phyloP scores from a whole-genome alignment of 1,284 basidiomycete species.

The Calocybe gambosa region DNA sequence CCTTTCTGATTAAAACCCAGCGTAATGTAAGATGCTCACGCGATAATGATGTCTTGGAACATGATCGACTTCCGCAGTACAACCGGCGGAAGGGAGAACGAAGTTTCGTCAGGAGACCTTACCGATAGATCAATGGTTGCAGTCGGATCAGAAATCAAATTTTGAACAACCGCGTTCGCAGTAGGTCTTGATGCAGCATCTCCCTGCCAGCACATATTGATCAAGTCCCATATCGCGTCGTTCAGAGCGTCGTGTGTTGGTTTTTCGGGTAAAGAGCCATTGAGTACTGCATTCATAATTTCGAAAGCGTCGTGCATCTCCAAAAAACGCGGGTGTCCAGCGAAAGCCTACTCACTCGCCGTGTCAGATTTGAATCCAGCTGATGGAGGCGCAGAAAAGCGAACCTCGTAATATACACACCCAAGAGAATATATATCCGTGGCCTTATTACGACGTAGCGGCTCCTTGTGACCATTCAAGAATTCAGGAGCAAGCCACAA shows the following conservation, averaged over 20 bases:
- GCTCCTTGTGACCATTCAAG: conserved; percentile 4
- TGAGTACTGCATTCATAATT: conserved; percentile 4
- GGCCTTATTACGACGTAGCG: conserved; percentile 5
- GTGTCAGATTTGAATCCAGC: not conserved
- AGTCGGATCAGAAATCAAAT: not conserved
- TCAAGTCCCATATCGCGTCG: conserved; percentile 9
- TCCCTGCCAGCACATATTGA: conserved; percentile 9
- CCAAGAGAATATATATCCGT: conserved; percentile 11
- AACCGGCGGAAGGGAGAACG: not conserved
- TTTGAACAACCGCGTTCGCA: conserved; percentile 1
- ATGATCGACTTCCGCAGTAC: conserved; percentile 3
- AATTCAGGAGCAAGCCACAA: conserved; percentile 12
- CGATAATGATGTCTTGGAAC: conserved; percentile 16
- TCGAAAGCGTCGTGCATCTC: conserved; percentile 3
- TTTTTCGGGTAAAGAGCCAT: conserved; percentile 2
- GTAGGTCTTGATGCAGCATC: conserved; percentile 2
- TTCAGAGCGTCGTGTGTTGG: conserved; percentile 2
- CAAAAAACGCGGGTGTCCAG: conserved; percentile 8
- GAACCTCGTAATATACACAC: conserved; percentile 10
- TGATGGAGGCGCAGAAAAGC: not conserved
- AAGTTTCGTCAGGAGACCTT: not conserved
- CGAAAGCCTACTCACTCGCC: conserved; percentile 2
- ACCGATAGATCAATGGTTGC: not conserved
- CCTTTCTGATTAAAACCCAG: not conserved
- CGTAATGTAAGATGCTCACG: conserved; percentile 10